Evolutionary conservation across 2,329 filamentous ascomycete genomes (phyloP), one percentile per base, ranked within the genome.

Genomic region (Ophiostoma populinum): DNA sequence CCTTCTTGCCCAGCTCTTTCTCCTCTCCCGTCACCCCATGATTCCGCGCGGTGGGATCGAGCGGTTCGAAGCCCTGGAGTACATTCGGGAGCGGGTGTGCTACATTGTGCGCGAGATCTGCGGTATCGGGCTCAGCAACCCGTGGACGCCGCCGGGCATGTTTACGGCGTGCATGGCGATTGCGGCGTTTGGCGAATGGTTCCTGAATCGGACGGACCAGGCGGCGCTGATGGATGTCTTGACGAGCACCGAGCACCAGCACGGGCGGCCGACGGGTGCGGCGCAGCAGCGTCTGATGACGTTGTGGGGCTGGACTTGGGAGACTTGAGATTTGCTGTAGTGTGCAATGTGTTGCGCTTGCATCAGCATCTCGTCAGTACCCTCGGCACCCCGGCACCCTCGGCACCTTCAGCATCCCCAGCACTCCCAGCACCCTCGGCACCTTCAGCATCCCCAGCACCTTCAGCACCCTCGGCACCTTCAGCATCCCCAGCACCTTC

Each of bases 51-150:
- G 72, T 2, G 68, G 65, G 41, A 50, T 26, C 44, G 58, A 41
- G 42, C 51, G 42, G n/a, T 11, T 33, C 13, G 42, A 43, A 8
- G 42, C 42, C 3, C 38, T 37, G 15, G 34, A 39, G 13, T 26
- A 28, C 8, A 18, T 38, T 6, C 33, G 44, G 22, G 46, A 59
- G 28, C 53, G 56, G 11, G 59, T 68, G 7, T 53, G 62, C 37
- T 41, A 47, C 12, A 54, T 67, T 20, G 58, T 75, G 3, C 54
- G 65, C 12, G 53, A 60, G 17, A 51, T 75, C 2, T 75, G 70
- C 43, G 71, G 71, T 2, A 72, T 73, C 24, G 69, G 66, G 0
- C 48, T 66, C 9, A 64, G 62, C 19, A 75, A 75, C 46, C 55
- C 61, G 25, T 60, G 58, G 48, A 67, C 61, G 2, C 63, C 69